These are phyloP conservation scores for Setaria italica DNA, from an alignment of 202 grass and related monocot species.

Conservation along the genomic window DNA sequence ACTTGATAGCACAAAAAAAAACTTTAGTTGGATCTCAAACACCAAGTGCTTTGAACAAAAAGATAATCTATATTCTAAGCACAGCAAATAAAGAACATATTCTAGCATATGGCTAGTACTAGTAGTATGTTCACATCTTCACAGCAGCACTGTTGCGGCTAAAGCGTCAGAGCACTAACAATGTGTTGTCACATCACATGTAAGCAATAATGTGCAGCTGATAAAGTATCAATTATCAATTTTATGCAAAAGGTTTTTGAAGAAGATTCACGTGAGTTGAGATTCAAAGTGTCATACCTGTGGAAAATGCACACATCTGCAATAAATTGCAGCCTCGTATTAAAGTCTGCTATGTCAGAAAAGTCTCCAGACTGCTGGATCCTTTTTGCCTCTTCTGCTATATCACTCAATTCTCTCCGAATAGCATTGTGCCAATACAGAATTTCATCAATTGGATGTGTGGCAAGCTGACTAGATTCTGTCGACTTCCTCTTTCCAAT, in stretches of 20 bases:
- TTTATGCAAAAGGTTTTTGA: constrained; percentile 22
- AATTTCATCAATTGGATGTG: constrained; percentile 94
- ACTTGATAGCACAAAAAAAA: neutral
- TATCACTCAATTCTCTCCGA: constrained; percentile 71
- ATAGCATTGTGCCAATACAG: constrained; percentile 97
- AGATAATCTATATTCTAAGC: neutral
- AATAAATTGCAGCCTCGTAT: constrained; percentile 76
- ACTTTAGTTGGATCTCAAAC: constrained; percentile 11
- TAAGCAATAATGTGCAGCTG: constrained; percentile 10
- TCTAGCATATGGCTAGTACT: constrained; percentile 4
- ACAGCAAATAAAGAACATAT: constrained; percentile 25
- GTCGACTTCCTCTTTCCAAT: constrained; percentile 71
- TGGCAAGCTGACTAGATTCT: constrained; percentile 47
- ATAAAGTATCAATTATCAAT: constrained; percentile 1
- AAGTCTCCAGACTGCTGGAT: constrained; percentile 78
- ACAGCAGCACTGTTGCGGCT: neutral
- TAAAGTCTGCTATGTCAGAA: constrained; percentile 76
- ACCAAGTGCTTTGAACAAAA: constrained; percentile 36
- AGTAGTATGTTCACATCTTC: constrained; percentile 15
- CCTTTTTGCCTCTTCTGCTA: constrained; percentile 74
- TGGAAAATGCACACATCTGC: constrained; percentile 98
- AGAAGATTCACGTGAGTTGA: constrained; percentile 38
- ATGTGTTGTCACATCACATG: neutral
- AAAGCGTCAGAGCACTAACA: constrained; percentile 16
- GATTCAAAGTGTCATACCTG: constrained; percentile 57